Evolutionary conservation across 495 filamentous ascomycete species (phyloP), one percentile per base, ranked within the genome.

Genomic region (Penicillium coffeae): DNA sequence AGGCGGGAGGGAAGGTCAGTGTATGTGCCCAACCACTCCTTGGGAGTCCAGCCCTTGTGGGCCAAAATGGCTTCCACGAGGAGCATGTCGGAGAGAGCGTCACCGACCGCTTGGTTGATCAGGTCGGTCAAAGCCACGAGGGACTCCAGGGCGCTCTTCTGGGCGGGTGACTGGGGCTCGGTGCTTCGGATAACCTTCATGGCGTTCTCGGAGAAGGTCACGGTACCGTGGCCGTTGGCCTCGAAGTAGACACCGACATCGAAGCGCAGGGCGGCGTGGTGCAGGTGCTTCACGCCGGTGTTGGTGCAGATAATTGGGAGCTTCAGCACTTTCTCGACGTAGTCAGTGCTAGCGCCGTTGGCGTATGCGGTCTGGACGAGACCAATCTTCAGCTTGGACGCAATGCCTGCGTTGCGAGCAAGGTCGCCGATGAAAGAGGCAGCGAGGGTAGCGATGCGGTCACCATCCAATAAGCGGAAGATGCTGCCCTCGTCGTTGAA

Each of bases 211-310:
- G 89, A 95, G 78, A 98, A 98, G 33, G 96, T 82, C 19, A 97
- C 88, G 19, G 93, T 98, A 45, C 93, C 93, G 66, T 98, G 93
- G 40, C 93, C 93, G 60, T 98, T 98, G 41, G 93, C 93, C 70
- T 98, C 93, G 59, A 98, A 98, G 70, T 98, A 98, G 44, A 97
- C 89, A 35, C 93, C 93, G 42, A 96, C 84, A 60, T 97, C 94
- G 56, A 89, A 94, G 18, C 85, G 85, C 45, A 86, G 79, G 21
- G 93, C 93, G 13, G 88, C 93, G 62, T 97, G 94, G 70, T 98
- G 93, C 34, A 98, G 85, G 64, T 95, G 85, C 75, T 98, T 98
- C 37, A 98, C 94, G 59, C 93, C 93, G 1, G 93, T 98, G 36
- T 89, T 82, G 10, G 93, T 97, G 78, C 88, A 96, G 45, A 92